A percentile compares a stretch with the other conserved stretches of the same genome.
These are phyloP conservation scores for Metahyphopichia silvanorum DNA, from an alignment of 805 yeast genomes.

Conservation along the genomic window DNA sequence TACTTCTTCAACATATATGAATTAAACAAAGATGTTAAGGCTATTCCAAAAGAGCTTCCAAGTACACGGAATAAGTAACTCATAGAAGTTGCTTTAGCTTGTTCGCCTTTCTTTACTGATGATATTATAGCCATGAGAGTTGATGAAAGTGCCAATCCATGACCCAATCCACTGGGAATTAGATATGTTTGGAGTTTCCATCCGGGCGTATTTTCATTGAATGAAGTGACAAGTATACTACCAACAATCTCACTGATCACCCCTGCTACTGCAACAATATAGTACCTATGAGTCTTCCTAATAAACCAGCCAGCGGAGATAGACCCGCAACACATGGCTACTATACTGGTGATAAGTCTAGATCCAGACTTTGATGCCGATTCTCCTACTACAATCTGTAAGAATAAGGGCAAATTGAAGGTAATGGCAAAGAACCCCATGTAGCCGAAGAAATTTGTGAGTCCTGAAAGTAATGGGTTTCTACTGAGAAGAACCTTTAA, in stretches of 20 bases:
- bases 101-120: neutral
- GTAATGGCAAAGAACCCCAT: constrained; percentile 38
- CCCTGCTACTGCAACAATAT: constrained; percentile 28
- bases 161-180: constrained; percentile 36
- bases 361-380: constrained; percentile 39
- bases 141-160: constrained; percentile 32
- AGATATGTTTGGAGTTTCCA: constrained; percentile 24
- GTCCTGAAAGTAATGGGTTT: no score
- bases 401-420: constrained; percentile 39
- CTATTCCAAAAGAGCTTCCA: neutral
- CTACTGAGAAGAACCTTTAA: constrained; percentile 19
- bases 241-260: constrained; percentile 33
- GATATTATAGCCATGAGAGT: neutral
- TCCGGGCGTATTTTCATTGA: constrained; percentile 15
- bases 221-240: constrained; percentile 22
- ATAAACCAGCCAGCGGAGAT: no score
- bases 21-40: neutral
- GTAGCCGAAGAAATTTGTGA: constrained; percentile 35
- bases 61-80: neutral
- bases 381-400: constrained; percentile 40
- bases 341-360: constrained; percentile 35
- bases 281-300: constrained; percentile 24
- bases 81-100: neutral
- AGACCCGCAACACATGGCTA: no score
- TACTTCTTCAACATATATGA: neutral